Evolutionary conservation across 1,284 basidiomycete genomes (phyloP), one percentile per base, ranked within the genome.

Genomic region (Heterobasidion irregulare): DNA sequence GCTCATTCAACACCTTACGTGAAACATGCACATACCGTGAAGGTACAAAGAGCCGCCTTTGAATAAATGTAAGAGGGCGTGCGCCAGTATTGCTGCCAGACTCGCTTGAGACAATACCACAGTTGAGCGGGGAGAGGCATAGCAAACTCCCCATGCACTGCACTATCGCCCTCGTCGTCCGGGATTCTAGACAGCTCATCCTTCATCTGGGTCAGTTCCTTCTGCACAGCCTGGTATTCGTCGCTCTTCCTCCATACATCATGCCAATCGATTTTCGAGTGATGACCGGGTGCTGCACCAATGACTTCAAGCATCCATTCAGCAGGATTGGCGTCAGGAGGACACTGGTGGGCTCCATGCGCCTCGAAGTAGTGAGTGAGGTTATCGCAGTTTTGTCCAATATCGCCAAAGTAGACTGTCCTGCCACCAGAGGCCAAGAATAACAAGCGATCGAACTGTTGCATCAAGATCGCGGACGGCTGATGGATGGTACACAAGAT

Each of bases 371-470:
- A 92, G 2, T 81, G 70, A 46, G 79, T 79, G 50, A 92, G 70
- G 35, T 79, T 71, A 4, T 66, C 62, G 13, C 83, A 84, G 64
- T 89, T 82, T 53, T 76, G 63, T 54, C 91, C 90, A 43, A 92
- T 83, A 53, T 88, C 84, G 32, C 89, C 90, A 64, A 89, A 92
- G 72, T 90, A 91, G 8, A 89, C 86, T 0, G 70, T 87, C 64
- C 87, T 81, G 16, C 86, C 85, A 6, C 85, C 85, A 9, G 69
- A 67, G 62, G 86, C 80, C 18, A 89, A 73, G 6, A 89, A 73
- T 13, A 89, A 68, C 18, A 89, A 70, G 47, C 84, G 78, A 63
- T 89, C 87, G 65, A 97, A 96, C 58, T 82, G 84, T 66, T 89
- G 83, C 62, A 89, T 89, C 16, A 83, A 66, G 48, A 80, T 65